Conservation (phyloP, 2,329 filamentous ascomycete species). For the Paecilomyces sp. region DNA sequence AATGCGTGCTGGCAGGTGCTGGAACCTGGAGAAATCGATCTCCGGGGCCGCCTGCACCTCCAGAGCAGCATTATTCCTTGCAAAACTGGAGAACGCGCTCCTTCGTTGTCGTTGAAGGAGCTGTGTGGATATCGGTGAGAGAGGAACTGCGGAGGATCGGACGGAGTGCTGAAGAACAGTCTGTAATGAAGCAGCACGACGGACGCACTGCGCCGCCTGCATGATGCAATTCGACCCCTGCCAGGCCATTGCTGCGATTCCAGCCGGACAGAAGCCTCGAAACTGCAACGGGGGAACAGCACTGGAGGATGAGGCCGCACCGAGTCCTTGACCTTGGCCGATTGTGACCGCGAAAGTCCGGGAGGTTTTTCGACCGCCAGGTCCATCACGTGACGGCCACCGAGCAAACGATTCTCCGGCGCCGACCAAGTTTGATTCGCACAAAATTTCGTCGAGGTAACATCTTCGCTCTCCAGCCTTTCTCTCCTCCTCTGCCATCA, state of each 20-base stretch:
- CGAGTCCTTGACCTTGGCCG: constrained; percentile 6
- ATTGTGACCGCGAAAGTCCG: background rate
- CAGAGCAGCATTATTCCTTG: constrained; percentile 23
- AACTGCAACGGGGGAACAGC: background rate
- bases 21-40: constrained; percentile 24
- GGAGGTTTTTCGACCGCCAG: constrained; percentile 13
- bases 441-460: constrained; percentile 15
- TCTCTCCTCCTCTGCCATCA: constrained; percentile 14
- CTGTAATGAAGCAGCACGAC: constrained; percentile 25
- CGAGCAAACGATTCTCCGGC: constrained; percentile 18
- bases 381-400: constrained; percentile 15
- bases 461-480: constrained; percentile 4
- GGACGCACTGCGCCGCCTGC: constrained; percentile 26
- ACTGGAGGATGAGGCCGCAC: background rate
- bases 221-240: constrained; percentile 27
- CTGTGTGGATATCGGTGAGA: constrained; percentile 8
- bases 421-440: constrained; percentile 11
- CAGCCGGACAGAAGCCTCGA: constrained; percentile 9
- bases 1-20: constrained; percentile 56
- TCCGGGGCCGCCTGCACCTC: constrained; percentile 20
- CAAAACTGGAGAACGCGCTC: constrained; percentile 11
- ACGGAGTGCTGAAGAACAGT: constrained; percentile 38
- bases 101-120: constrained; percentile 9
- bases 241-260: constrained; percentile 26
- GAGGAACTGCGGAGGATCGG: constrained; percentile 10